Percentiles rank a stretch among this genome's conserved stretches.
Conservation (phyloP, 768 basidiomycete genomes). For the Boletales sp. region DNA sequence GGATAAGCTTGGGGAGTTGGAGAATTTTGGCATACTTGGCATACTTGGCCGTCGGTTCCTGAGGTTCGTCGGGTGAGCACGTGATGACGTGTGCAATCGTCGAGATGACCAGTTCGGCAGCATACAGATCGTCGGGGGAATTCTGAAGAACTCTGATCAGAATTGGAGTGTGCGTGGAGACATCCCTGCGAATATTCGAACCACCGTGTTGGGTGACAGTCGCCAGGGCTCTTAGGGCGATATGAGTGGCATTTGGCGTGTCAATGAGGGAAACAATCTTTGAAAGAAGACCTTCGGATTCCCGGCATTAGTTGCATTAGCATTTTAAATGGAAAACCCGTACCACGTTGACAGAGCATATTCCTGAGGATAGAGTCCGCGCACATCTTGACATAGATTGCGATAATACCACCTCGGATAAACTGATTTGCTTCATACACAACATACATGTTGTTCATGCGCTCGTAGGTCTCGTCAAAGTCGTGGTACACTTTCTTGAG, state of each 20-base stretch:
- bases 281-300: constrained; percentile 42
- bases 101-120: constrained; percentile 46
- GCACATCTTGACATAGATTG: constrained; percentile 63
- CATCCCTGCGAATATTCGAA: constrained; percentile 41
- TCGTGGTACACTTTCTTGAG: constrained; percentile 60
- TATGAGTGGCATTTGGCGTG: constrained; percentile 40
- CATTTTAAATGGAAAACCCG: neutral
- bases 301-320: neutral
- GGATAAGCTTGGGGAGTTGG: constrained; percentile 41
- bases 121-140: constrained; percentile 43
- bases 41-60: constrained; percentile 30
- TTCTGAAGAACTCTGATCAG: constrained; percentile 47
- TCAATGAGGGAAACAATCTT: constrained; percentile 52
- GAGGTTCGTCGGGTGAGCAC: constrained; percentile 38
- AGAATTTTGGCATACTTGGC: constrained; percentile 28
- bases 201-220: constrained; percentile 62
- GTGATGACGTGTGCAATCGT: constrained; percentile 49
- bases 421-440: constrained; percentile 41
- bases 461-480: constrained; percentile 49
- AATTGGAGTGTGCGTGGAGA: constrained; percentile 38
- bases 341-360: constrained; percentile 52
- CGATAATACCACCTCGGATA: constrained; percentile 54
- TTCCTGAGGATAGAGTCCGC: constrained; percentile 55
- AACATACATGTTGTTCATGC: constrained; percentile 48
- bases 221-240: constrained; percentile 50